These are phyloP conservation scores for Colletotrichum sp. DNA, from an alignment of 2,329 filamentous ascomycete genomes.

Conservation along the genomic window DNA sequence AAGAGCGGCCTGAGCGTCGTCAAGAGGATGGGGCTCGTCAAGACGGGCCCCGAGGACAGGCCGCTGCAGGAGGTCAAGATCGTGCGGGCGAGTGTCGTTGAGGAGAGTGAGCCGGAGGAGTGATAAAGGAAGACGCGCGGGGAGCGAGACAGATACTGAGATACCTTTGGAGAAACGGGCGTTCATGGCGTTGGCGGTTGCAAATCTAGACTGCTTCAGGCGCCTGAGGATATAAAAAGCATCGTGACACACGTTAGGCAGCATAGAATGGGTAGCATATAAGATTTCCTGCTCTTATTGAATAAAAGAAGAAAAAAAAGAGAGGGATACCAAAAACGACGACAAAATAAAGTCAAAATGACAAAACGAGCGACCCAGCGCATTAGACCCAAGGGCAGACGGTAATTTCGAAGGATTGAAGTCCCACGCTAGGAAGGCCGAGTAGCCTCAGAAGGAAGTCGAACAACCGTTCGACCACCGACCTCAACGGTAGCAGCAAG, in stretches of 20 bases:
- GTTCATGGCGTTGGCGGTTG: background rate
- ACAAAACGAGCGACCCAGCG: background rate
- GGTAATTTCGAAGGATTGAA: background rate
- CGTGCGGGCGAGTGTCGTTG: conserved; percentile 72
- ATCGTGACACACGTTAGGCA: background rate
- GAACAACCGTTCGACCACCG: background rate
- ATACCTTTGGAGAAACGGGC: background rate
- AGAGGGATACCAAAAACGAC: background rate
- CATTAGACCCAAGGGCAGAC: background rate
- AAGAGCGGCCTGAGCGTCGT: conserved; percentile 84
- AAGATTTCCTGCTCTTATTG: background rate
- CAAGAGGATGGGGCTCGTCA: conserved; percentile 85
- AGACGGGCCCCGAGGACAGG: conserved; percentile 80
- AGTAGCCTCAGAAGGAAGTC: background rate
- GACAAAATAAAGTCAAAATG: background rate
- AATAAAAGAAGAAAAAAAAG: background rate
- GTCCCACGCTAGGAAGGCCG: background rate
- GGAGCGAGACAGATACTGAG: background rate
- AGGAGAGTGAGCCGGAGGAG: conserved; percentile 51
- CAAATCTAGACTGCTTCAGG: background rate
- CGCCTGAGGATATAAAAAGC: background rate
- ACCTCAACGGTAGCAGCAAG: background rate
- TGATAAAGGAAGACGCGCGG: background rate
- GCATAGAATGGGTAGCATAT: background rate
- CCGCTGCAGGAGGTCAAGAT: conserved; percentile 86